Percentiles rank a stretch among this genome's conserved stretches.
Conservation (phyloP, 345 rosid species). For the Mangifera indica region DNA sequence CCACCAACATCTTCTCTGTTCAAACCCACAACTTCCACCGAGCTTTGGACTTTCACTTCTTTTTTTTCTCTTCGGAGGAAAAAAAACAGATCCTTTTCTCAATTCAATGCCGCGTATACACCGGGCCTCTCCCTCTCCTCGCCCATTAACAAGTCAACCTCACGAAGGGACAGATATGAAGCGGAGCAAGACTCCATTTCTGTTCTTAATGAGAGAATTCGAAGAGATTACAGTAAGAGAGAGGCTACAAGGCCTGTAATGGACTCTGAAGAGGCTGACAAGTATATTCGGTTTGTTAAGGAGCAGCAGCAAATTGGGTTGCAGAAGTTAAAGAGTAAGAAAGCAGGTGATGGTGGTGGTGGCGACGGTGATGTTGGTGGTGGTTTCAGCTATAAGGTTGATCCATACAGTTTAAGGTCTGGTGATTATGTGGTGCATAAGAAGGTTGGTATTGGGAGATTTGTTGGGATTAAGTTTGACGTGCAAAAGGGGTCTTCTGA, state of each 20-base stretch:
- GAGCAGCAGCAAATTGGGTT: conserved; percentile 88
- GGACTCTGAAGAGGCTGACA: conserved; percentile 84
- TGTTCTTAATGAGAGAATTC: conserved; percentile 72
- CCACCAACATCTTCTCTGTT: neutral
- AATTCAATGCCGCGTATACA: conserved; percentile 42
- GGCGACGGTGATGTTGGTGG: conserved; percentile 28
- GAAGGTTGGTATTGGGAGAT: conserved; percentile 89
- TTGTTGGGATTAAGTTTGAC: conserved; percentile 82
- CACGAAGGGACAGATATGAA: conserved; percentile 41
- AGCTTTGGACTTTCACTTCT: neutral
- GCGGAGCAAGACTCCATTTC: conserved; percentile 58
- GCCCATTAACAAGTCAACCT: conserved; percentile 29
- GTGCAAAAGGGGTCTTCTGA: conserved; percentile 55
- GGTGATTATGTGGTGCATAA: conserved; percentile 96
- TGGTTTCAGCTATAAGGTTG: conserved; percentile 75
- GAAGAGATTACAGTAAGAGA: conserved; percentile 61
- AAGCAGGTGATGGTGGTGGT: conserved; percentile 29
- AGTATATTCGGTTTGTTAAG: conserved; percentile 74
- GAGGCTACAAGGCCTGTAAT: conserved; percentile 49
- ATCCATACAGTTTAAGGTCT: conserved; percentile 63
- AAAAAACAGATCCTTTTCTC: conserved; percentile 20
- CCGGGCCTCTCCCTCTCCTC: conserved; percentile 35
- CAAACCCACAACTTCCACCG: neutral
- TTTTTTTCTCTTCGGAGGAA: neutral
- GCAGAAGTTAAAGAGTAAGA: conserved; percentile 75